Percentiles rank a stretch among this genome's conserved stretches.
These are phyloP conservation scores for Chlamydomonas schloesseri DNA, from an alignment of 139 green algal species.

Conservation along the genomic window DNA sequence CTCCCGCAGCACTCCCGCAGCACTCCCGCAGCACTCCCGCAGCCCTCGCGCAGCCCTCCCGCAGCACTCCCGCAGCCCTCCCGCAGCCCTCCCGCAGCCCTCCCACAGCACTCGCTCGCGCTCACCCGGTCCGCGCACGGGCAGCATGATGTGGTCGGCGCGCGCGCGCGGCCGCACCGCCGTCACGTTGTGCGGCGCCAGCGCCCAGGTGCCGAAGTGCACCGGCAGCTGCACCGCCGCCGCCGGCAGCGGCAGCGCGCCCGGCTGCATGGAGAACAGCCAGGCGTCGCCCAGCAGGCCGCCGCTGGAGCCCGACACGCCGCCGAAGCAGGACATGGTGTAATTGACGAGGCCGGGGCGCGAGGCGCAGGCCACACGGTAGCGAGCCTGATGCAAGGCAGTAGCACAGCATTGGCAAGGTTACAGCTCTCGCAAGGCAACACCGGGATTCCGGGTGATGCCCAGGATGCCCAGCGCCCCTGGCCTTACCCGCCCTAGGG, in stretches of 20 bases:
- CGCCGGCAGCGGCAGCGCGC: neutral
- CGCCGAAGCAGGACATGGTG: slow-evolving; percentile 32
- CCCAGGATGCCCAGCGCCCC: neutral
- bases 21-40: too few relatives aligned
- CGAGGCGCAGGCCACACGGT: slow-evolving; percentile 28
- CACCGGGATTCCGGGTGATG: too few relatives aligned
- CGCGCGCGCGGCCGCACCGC: neutral
- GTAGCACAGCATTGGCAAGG: neutral
- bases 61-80: too few relatives aligned
- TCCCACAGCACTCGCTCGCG: too few relatives aligned
- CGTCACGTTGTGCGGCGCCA: slow-evolving; percentile 6
- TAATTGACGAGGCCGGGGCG: neutral
- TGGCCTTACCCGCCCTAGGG: neutral
- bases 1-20: too few relatives aligned
- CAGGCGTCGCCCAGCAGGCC: slow-evolving; percentile 7
- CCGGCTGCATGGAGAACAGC: neutral
- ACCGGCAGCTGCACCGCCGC: too few relatives aligned
- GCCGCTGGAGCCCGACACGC: neutral
- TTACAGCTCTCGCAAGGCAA: neutral
- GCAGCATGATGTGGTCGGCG: slow-evolving; percentile 5
- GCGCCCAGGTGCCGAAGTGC: neutral
- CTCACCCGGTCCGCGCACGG: neutral
- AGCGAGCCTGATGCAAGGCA: slow-evolving; percentile 19
- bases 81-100: too few relatives aligned
- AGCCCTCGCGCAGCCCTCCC: too few relatives aligned